Evolutionary conservation across 768 basidiomycete species (phyloP).

Genomic region (Lentinula detonsa): DNA sequence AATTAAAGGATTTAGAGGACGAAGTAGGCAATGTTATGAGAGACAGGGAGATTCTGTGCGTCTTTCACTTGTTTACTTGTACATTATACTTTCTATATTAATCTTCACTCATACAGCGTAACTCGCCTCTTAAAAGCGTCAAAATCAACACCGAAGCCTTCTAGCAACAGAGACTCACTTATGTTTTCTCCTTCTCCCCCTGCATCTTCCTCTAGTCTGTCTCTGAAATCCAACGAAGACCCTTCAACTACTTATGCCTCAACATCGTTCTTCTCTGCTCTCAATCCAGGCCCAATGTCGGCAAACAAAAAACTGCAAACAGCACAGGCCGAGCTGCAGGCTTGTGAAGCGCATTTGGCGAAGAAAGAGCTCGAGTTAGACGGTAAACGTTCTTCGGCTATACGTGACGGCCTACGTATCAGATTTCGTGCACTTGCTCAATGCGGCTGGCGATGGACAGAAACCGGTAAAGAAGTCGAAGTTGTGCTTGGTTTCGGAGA

Average conservation of each 20-base stretch:
- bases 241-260: constrained; percentile 7
- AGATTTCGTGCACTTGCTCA: constrained; percentile 63
- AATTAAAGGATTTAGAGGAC: constrained; percentile 63
- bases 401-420: constrained; percentile 55
- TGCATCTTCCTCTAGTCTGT: constrained; percentile 39
- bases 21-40: constrained; percentile 64
- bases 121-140: constrained; percentile 77
- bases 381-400: constrained; percentile 40
- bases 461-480: constrained; percentile 61
- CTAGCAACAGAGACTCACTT: constrained; percentile 32
- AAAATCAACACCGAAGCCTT: constrained; percentile 38
- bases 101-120: constrained; percentile 37
- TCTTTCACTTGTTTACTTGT: constrained; percentile 8
- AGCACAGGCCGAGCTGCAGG: constrained; percentile 75
- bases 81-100: neutral
- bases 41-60: constrained; percentile 80
- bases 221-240: constrained; percentile 24
- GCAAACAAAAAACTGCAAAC: constrained; percentile 44
- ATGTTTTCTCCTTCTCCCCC: constrained; percentile 21
- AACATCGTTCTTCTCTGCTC: constrained; percentile 2
- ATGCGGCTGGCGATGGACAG: constrained; percentile 63
- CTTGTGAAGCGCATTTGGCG: constrained; percentile 72
- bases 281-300: neutral
- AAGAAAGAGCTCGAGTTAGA: constrained; percentile 63
- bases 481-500: constrained; percentile 19